Conservation (phyloP, 306 rosid genomes). For the Amphicarpaea edgeworthii region DNA sequence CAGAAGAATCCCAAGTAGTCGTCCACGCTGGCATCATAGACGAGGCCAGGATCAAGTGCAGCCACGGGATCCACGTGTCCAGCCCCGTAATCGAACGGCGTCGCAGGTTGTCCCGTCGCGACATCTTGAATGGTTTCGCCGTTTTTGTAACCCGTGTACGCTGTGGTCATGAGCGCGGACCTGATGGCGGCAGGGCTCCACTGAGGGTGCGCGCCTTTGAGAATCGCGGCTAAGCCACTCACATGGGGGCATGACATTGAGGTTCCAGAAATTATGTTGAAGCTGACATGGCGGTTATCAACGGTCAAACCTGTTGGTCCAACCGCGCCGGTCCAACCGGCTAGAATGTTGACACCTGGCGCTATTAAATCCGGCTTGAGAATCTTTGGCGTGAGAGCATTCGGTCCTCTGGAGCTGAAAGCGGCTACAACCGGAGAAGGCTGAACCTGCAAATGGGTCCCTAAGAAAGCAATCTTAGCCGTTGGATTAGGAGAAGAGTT, state of each 20-base stretch:
- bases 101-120: conserved; percentile 63
- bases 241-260: conserved; percentile 98
- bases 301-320: conserved; percentile 73
- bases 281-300: conserved; percentile 66
- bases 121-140: conserved; percentile 65
- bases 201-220: conserved; percentile 73
- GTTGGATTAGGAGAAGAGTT: conserved; percentile 60
- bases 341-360: conserved; percentile 90
- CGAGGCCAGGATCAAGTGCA: conserved; percentile 94
- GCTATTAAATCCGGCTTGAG: conserved; percentile 94
- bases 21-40: conserved; percentile 64
- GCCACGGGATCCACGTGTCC: conserved; percentile 88
- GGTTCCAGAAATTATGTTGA: conserved; percentile 91
- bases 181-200: conserved; percentile 94
- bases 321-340: conserved; percentile 81
- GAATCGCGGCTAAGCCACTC: conserved; percentile 84
- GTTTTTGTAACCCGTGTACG: conserved; percentile 63
- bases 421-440: conserved; percentile 94
- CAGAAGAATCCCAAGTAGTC: conserved; percentile 82
- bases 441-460: conserved; percentile 66
- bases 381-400: conserved; percentile 65
- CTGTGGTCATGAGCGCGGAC: conserved; percentile 95
- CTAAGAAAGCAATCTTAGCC: conserved; percentile 58
- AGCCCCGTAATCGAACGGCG: conserved; percentile 84
- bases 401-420: conserved; percentile 96